A percentile compares a stretch with the other conserved stretches of the same genome.
These are phyloP conservation scores for Zarea fungicola DNA, from an alignment of 2,329 filamentous ascomycete genomes.

Conservation along the genomic window DNA sequence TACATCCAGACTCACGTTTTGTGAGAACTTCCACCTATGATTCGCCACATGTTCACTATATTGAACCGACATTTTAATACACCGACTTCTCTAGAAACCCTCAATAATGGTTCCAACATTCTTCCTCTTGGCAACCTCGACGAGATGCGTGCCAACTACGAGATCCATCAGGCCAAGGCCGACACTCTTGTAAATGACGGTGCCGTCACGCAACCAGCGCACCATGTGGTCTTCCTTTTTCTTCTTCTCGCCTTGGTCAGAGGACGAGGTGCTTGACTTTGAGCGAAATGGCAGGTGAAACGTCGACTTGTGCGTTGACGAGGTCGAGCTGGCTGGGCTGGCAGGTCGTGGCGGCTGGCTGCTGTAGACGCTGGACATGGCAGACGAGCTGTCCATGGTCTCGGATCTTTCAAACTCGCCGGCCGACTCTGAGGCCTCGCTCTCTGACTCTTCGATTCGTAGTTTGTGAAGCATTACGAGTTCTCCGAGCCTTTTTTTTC, in stretches of 20 bases:
- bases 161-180: slow-evolving; percentile 63
- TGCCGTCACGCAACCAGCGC: slow-evolving; percentile 55
- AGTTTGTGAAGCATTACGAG: slow-evolving; percentile 57
- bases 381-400: slow-evolving; percentile 26
- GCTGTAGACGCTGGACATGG: slow-evolving; percentile 38
- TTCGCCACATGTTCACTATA: background rate
- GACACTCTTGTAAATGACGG: slow-evolving; percentile 65
- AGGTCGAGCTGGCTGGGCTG: slow-evolving; percentile 29
- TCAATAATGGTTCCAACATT: slow-evolving; percentile 49
- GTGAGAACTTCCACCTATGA: background rate
- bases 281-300: slow-evolving; percentile 29
- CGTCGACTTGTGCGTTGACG: slow-evolving; percentile 28
- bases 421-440: slow-evolving; percentile 25
- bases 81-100: slow-evolving; percentile 37
- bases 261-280: slow-evolving; percentile 22
- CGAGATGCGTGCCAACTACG: slow-evolving; percentile 53
- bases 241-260: slow-evolving; percentile 29
- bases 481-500: slow-evolving; percentile 63
- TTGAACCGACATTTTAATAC: background rate
- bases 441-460: slow-evolving; percentile 35
- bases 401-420: slow-evolving; percentile 29
- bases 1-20: no score
- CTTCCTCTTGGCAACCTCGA: slow-evolving; percentile 51
- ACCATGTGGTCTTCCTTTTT: slow-evolving; percentile 45
- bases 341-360: slow-evolving; percentile 21